Percentiles rank a stretch among this genome's conserved stretches.
phyloP scores from a whole-genome alignment of 2,329 filamentous ascomycete genomes.

The Microdochium bolleyi region DNA sequence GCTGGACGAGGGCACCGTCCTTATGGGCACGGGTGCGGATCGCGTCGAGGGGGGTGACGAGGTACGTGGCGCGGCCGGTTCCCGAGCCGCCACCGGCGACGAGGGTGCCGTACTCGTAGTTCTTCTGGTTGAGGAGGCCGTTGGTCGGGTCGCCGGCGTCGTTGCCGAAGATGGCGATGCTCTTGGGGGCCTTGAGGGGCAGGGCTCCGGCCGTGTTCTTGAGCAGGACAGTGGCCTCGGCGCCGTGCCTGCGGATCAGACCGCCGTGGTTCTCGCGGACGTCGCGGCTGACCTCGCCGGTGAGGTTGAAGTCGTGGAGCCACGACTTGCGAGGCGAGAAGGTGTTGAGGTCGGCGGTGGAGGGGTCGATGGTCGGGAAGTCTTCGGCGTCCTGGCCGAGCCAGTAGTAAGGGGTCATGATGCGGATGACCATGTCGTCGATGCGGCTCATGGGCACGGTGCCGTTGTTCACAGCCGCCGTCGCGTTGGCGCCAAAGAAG shows the following conservation, averaged over 20 bases:
- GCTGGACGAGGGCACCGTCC: conserved; percentile 32
- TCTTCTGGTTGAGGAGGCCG: conserved; percentile 56
- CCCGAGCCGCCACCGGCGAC: conserved; percentile 54
- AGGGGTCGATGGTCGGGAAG: conserved; percentile 34
- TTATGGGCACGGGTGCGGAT: conserved; percentile 40
- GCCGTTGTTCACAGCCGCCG: conserved; percentile 37
- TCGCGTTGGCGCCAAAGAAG: conserved; percentile 37
- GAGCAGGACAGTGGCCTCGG: conserved; percentile 57
- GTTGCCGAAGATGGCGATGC: conserved; percentile 47
- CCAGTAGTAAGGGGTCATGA: conserved; percentile 43
- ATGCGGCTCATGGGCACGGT: conserved; percentile 29
- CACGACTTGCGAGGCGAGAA: conserved; percentile 41
- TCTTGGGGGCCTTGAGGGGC: conserved; percentile 49
- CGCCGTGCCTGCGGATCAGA: conserved; percentile 46
- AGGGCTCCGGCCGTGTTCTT: conserved; percentile 61
- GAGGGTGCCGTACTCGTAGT: conserved; percentile 52
- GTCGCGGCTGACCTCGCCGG: conserved; percentile 42
- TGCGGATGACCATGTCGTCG: conserved; percentile 42
- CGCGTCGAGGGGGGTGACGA: conserved; percentile 46
- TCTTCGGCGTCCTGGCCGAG: conserved; percentile 36
- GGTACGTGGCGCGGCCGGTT: conserved; percentile 42
- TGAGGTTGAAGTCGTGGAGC: conserved; percentile 29
- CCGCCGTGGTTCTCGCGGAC: conserved; percentile 46
- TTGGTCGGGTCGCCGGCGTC: conserved; percentile 59
- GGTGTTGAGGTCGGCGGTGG: conserved; percentile 37